Evolutionary conservation across 306 rosid species (phyloP), one percentile per base, ranked within the genome.

Genomic region (Trifolium subterraneum): DNA sequence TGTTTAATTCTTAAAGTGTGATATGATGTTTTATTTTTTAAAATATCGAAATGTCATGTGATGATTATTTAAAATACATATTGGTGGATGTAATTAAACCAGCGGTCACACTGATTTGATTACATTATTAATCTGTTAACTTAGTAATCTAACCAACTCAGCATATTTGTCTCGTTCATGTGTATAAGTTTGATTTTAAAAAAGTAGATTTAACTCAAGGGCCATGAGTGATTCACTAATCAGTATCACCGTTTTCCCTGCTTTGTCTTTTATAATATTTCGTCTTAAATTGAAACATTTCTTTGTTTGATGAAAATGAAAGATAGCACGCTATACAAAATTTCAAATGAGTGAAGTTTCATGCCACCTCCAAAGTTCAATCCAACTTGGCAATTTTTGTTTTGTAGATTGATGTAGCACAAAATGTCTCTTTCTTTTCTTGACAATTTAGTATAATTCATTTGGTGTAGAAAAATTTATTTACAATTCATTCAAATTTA

Each of bases 341-440:
- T n/a, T 36, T 36, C 39, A 36, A 36, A 36, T 36, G 10, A 0
- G 10, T 7, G 47, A 19, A 52, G 31, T 39, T 23, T 27, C 22
- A 44, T 41, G 44, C 31, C 44, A 23, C 59, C 42, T n/a, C 41
- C 2, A 36, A 36, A 8, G 10, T 51, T 13, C 55, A 48, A 48
- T 7, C 10, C 55, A 27, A 42, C 33, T 29, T 41, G 44, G 44
- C 14, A 1, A 25, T 15, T 27, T 14, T 41, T 12, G 56, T 27
- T 14, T 41, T 18, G 56, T 39, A 14, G 16, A 4, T 39, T 39
- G 10, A 29, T 29, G 20, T 9, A 58, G 18, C 58, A 25, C 1
- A 58, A 59, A 5, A 20, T 47, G 79, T 64, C 64, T 22, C 52
- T 63, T 63, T 18, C 29, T 74, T 29, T 15, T 36, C 4, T 20